phyloP scores from a whole-genome alignment of 2,329 filamentous ascomycete genomes.

The Phialophora chinensis region DNA sequence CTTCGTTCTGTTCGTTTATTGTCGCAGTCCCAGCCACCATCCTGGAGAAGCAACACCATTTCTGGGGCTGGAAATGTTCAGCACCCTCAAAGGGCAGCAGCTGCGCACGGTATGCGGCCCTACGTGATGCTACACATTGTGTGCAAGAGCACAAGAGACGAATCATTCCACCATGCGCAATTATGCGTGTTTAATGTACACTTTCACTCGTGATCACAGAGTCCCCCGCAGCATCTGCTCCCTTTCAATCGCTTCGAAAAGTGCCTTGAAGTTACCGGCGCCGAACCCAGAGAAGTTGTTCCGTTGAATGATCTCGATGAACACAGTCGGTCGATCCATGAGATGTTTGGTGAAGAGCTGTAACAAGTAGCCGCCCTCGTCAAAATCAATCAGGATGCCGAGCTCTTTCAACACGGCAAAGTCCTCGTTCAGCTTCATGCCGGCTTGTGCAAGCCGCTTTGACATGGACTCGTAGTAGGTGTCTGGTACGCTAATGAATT shows the following conservation, averaged over 20 bases:
- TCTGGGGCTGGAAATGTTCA: too few species aligned
- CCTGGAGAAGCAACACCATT: not conserved
- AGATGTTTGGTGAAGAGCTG: slow-evolving; percentile 83
- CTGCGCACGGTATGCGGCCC: too few species aligned
- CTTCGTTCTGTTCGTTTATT: not conserved
- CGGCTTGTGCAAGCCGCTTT: slow-evolving; percentile 69
- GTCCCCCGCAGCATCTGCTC: slow-evolving; percentile 89
- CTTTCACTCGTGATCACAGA: slow-evolving; percentile 56
- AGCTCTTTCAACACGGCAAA: slow-evolving; percentile 76
- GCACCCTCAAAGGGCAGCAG: too few species aligned
- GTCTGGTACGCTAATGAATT: slow-evolving; percentile 88
- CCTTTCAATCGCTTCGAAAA: slow-evolving; percentile 94
- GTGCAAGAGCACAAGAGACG: too few species aligned
- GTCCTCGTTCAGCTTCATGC: slow-evolving; percentile 72
- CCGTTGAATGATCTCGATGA: slow-evolving; percentile 94
- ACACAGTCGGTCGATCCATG: slow-evolving; percentile 93
- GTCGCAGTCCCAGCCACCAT: not conserved
- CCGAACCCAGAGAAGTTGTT: slow-evolving; percentile 91
- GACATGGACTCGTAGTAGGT: slow-evolving; percentile 85
- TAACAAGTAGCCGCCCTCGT: slow-evolving; percentile 83
- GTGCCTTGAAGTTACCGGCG: slow-evolving; percentile 91
- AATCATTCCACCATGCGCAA: not conserved
- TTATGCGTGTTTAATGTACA: not conserved
- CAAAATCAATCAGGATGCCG: slow-evolving; percentile 93
- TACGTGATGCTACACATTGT: too few species aligned